A percentile compares a stretch with the other conserved stretches of the same genome.
These are phyloP conservation scores for Neovahlkampfia damariscottae DNA, from an alignment of 78 protist genomes.

Conservation along the genomic window DNA sequence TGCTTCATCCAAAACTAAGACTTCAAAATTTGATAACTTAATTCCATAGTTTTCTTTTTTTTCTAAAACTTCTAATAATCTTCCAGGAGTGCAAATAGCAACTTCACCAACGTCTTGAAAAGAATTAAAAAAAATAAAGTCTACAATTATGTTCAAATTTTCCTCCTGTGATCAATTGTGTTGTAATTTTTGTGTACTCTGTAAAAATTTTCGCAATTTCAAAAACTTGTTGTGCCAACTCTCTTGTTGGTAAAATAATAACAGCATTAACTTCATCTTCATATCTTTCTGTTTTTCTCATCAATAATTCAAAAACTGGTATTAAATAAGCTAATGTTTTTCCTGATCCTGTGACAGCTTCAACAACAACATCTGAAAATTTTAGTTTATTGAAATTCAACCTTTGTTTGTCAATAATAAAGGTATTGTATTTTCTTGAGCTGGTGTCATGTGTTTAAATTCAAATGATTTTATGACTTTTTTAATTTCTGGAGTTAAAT, in stretches of 20 bases:
- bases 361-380: conserved; percentile 36
- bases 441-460: conserved; percentile 20
- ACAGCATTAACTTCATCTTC: conserved; percentile 17
- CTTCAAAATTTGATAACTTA: conserved; percentile 37
- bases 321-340: conserved; percentile 31
- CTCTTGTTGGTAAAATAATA: conserved; percentile 28
- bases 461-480: neutral
- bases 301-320: conserved; percentile 13
- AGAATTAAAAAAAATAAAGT: neutral
- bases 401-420: neutral
- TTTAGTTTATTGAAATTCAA: too few species aligned
- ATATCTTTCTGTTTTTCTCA: neutral
- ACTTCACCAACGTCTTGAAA: conserved; percentile 39
- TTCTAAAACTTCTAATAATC: conserved; percentile 43
- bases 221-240: conserved; percentile 38
- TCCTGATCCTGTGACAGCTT: conserved; percentile 30
- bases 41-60: neutral
- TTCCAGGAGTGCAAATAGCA: conserved; percentile 76
- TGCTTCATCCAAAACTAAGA: conserved; percentile 82
- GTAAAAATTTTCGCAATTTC: conserved; percentile 4
- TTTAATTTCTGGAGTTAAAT: neutral
- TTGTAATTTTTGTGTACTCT: neutral
- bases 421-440: conserved; percentile 17
- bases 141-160: conserved; percentile 23
- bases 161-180: neutral